These are phyloP conservation scores for Houttuynia cordata DNA, from an alignment of 164 flowering plant genomes.

Conservation along the genomic window DNA sequence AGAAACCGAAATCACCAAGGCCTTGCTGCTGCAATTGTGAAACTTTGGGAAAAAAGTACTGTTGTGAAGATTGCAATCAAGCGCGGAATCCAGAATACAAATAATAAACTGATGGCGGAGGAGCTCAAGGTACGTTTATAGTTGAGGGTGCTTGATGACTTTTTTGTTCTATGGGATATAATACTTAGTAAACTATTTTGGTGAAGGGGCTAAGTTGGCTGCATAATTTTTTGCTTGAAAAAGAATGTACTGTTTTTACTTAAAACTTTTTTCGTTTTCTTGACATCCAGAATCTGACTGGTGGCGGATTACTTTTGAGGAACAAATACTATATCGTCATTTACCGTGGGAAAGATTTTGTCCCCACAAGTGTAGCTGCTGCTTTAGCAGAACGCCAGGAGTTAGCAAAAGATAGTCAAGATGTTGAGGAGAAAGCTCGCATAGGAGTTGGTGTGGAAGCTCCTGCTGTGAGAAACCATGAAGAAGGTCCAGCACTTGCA, in stretches of 20 bases:
- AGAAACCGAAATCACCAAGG: conserved; percentile 97
- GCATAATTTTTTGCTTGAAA: neutral
- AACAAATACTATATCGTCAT: conserved; percentile 88
- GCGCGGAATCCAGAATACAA: conserved; percentile 93
- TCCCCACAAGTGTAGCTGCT: conserved; percentile 79
- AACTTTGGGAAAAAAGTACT: conserved; percentile 91
- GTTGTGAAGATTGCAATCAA: conserved; percentile 93
- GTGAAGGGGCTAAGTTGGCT: neutral
- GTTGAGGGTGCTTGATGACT: neutral
- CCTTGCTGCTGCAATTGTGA: conserved; percentile 74
- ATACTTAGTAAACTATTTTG: neutral
- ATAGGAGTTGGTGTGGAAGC: conserved; percentile 13
- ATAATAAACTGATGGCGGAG: conserved; percentile 93
- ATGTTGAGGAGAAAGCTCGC: conserved; percentile 36
- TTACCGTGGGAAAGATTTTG: conserved; percentile 92
- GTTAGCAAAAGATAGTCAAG: conserved; percentile 47
- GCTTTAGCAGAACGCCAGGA: conserved; percentile 74
- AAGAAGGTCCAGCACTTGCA: conserved; percentile 43
- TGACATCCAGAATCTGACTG: conserved; percentile 64
- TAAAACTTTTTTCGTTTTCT: neutral
- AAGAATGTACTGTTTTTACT: neutral
- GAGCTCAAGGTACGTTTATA: conserved; percentile 58
- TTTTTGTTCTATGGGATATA: neutral
- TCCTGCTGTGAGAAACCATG: conserved; percentile 10
- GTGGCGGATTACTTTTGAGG: conserved; percentile 78